These are phyloP conservation scores for Elaeis guineensis DNA, from an alignment of 176 grass and related monocot species.

Conservation along the genomic window DNA sequence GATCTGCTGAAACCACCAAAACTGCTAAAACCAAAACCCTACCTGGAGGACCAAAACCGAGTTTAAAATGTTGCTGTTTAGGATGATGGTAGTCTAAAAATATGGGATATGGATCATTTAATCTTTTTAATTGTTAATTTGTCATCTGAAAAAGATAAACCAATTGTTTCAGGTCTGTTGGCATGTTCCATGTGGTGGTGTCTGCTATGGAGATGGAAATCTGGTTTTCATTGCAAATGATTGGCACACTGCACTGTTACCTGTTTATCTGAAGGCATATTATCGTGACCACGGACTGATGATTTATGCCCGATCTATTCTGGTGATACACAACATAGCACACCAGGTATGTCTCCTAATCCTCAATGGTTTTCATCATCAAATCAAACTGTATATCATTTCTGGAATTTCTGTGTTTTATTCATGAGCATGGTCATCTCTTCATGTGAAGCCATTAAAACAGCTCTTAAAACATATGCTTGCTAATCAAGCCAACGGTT, in stretches of 20 bases:
- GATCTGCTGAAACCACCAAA: no score
- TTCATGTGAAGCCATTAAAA: no score
- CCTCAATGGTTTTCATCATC: constrained; percentile 6
- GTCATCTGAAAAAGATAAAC: no score
- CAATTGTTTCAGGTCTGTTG: constrained; percentile 58
- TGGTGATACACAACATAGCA: constrained; percentile 98
- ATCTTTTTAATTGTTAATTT: no score
- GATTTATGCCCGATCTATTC: constrained; percentile 67
- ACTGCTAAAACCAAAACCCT: no score
- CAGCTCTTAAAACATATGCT: no score
- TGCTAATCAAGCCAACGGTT: no score
- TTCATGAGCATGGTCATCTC: no score
- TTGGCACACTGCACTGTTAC: constrained; percentile 78
- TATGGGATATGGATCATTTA: no score
- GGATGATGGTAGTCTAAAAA: no score
- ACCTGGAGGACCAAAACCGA: no score
- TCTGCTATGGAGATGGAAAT: constrained; percentile 86
- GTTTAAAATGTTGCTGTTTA: no score
- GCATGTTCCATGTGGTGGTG: constrained; percentile 86
- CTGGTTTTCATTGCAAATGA: constrained; percentile 94
- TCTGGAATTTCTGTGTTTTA: not conserved
- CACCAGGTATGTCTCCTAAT: constrained; percentile 50
- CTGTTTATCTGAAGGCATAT: constrained; percentile 93
- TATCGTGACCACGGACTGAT: constrained; percentile 77
- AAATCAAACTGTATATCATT: constrained; percentile 9